Percentiles rank a stretch among this genome's conserved stretches.
Conservation (phyloP, 2,329 filamentous ascomycete species). For the Didymella lethalis region DNA sequence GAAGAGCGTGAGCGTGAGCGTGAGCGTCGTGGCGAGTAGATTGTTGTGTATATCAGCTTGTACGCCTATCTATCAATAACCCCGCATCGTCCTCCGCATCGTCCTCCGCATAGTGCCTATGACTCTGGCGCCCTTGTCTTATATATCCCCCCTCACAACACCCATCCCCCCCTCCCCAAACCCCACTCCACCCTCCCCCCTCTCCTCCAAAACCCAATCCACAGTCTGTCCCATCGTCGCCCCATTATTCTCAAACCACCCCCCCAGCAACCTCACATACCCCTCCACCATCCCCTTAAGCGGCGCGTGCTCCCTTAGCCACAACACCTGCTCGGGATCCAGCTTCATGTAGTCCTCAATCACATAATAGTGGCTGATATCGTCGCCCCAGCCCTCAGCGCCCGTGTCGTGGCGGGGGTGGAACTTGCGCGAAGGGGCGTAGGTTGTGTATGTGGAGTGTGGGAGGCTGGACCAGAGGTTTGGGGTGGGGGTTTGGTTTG, state of each 20-base stretch:
- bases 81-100: too few relatives aligned
- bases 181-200: conserved; percentile 51
- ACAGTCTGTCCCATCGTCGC: conserved; percentile 55
- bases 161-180: conserved; percentile 66
- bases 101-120: too few relatives aligned
- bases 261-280: conserved; percentile 45
- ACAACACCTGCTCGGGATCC: conserved; percentile 66
- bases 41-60: too few relatives aligned
- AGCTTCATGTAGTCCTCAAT: conserved; percentile 71
- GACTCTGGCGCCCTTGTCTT: too few relatives aligned
- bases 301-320: conserved; percentile 63
- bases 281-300: conserved; percentile 65
- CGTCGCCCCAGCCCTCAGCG: conserved; percentile 70
- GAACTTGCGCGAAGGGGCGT: conserved; percentile 55
- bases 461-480: not conserved
- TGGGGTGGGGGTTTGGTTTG: not conserved
- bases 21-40: too few relatives aligned
- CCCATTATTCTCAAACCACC: not conserved
- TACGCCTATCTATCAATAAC: too few relatives aligned
- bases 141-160: conserved; percentile 44
- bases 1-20: not conserved
- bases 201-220: conserved; percentile 63
- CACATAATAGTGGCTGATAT: conserved; percentile 69
- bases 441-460: not conserved
- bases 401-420: conserved; percentile 61